Percentiles rank a stretch among this genome's conserved stretches.
These are phyloP conservation scores for Bertia moriformis DNA, from an alignment of 2,329 filamentous ascomycete genomes.

Conservation along the genomic window DNA sequence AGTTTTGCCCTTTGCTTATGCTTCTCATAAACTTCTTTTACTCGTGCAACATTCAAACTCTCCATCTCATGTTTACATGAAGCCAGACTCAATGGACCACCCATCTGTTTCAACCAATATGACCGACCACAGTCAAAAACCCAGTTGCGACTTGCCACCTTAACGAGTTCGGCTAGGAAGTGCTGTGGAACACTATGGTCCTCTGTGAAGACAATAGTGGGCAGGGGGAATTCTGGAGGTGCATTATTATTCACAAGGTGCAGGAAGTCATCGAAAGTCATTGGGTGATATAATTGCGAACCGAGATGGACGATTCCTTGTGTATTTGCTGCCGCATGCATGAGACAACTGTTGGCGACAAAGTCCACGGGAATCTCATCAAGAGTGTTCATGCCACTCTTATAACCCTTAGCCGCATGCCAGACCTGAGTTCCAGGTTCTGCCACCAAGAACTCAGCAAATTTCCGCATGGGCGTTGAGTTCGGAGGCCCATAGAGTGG, in stretches of 20 bases:
- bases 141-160: neutral
- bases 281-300: neutral
- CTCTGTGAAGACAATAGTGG: neutral
- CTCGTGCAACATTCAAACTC: neutral
- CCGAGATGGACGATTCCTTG: neutral
- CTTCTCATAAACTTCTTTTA: neutral
- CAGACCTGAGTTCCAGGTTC: neutral
- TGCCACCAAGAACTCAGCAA: neutral
- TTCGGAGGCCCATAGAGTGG: neutral
- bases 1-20: neutral
- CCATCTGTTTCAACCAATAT: slow-evolving; percentile 1
- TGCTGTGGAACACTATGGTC: neutral
- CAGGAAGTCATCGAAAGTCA: neutral
- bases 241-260: neutral
- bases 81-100: neutral
- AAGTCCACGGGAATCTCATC: slow-evolving; percentile 1
- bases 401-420: neutral
- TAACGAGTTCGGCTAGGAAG: neutral
- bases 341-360: neutral
- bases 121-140: slow-evolving; percentile 1
- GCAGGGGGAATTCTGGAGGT: neutral
- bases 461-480: neutral
- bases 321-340: neutral
- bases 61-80: neutral
- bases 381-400: neutral